Evolutionary conservation across 202 grass and related monocot species (phyloP), one percentile per base, ranked within the genome.

Genomic region (Setaria viridis): DNA sequence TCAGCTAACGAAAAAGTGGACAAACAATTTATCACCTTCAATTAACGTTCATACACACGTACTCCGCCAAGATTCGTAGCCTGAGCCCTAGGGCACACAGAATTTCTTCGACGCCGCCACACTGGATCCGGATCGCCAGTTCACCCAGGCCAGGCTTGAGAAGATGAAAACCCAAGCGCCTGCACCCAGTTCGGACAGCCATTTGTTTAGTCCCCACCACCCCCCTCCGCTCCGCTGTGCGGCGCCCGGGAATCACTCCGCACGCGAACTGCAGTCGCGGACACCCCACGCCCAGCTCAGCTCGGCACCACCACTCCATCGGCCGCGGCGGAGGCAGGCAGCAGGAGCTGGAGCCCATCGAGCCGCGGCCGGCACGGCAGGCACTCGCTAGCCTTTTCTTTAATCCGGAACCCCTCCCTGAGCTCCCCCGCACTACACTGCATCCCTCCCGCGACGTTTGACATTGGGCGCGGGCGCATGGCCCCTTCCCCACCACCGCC

Each of bases 171-270:
- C 32, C 65, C 15, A 35, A 57, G 62, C 77, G 35, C 16, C n/a
- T n/a, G 47, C 64, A 11, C 46, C 59, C 83, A 59, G 64, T 50
- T 70, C 58, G 58, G 77, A 30, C 82, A 63, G 64, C 56, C 62
- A 80, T 63, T 80, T 77, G 68, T 85, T 70, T 77, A 80, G 69
- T 76, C 74, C 67, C 67, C 59, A 34, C 70, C 46, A 62, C 70
- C 55, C 46, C 45, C n/a, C 33, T 29, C 78, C 48, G 63, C 80
- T 72, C 80, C 68, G 80, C 67, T n/a, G 54, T 74, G 53, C 41
- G 46, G 78, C 84, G 67, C 51, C 88, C 84, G 84, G 84, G 89
- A 87, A 90, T 91, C 89, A 63, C 85, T 87, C 84, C 84, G 72
- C 85, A 70, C 89, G 80, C 89, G 42, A 83, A 87, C 84, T 43